phyloP scores from a whole-genome alignment of 2,329 filamentous ascomycete species.

The Tolypocladium paradoxum region DNA sequence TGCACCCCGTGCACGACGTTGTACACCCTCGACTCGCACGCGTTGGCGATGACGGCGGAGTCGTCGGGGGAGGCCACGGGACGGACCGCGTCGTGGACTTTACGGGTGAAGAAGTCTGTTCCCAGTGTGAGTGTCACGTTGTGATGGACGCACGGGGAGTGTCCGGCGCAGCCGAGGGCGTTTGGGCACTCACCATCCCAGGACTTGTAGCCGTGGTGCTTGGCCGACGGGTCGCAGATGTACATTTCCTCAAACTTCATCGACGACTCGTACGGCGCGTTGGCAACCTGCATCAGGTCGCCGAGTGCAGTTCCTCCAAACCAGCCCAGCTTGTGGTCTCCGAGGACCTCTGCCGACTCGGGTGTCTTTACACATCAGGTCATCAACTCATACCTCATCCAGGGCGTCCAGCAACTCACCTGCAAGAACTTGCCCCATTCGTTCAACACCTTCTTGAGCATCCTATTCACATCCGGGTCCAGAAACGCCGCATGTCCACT shows the following conservation, averaged over 20 bases:
- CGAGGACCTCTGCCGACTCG: slow-evolving; percentile 41
- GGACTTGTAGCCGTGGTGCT: slow-evolving; percentile 50
- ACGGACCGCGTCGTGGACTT: slow-evolving; percentile 40
- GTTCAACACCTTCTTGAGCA: slow-evolving; percentile 44
- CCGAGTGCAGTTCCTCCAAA: slow-evolving; percentile 37
- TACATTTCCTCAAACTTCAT: slow-evolving; percentile 50
- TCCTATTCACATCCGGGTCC: slow-evolving; percentile 42
- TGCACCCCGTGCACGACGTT: slow-evolving; percentile 38
- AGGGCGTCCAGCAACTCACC: slow-evolving; percentile 15
- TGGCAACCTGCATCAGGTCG: slow-evolving; percentile 42
- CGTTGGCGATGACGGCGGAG: slow-evolving; percentile 43
- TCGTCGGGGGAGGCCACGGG: slow-evolving; percentile 49
- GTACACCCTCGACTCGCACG: slow-evolving; percentile 54
- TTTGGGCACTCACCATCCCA: slow-evolving; percentile 45
- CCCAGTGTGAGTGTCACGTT: not conserved
- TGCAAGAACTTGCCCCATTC: slow-evolving; percentile 44
- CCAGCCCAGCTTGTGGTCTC: slow-evolving; percentile 36
- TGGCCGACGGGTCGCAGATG: slow-evolving; percentile 42
- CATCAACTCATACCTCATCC: not conserved
- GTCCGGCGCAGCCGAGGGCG: no score
- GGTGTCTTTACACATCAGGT: slow-evolving; percentile 25
- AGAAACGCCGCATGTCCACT: slow-evolving; percentile 42
- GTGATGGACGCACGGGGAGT: no score
- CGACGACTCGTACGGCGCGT: slow-evolving; percentile 28
- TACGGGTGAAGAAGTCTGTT: slow-evolving; percentile 52